Base-by-base conservation (phyloP, 2,329 filamentous ascomycete genomes). In the Neonectria coccinea region DNA sequence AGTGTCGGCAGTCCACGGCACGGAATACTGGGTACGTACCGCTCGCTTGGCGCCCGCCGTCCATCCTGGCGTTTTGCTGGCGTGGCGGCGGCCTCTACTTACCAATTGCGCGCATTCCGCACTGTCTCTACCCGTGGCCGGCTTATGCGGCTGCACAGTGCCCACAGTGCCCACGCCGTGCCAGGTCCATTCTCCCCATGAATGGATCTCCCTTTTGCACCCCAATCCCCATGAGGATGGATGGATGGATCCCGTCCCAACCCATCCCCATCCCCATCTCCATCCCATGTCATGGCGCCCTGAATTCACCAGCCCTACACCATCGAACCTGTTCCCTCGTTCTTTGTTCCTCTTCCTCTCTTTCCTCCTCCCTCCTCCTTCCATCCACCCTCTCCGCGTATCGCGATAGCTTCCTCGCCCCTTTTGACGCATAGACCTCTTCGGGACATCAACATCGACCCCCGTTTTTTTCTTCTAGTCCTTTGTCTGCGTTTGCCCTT, bases 251-350 rank as follows among this genome's bases (percentile, higher is more conserved):
- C 56, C 33, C 31, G 54, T 69, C 60, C 66, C 55, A 56, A 58
- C 52, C 54, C 64, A 60, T 71, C 55, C 25, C 25, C 25, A 64
- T 68, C 47, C 51, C 55, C 44, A 59, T 62, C 45, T 60, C 33
- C 47, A 48, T 56, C 56, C 62, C 62, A 65, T 67, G 63, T 66
- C 63, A 66, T 66, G 63, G 63, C 59, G 63, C 51, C 63, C 56
- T 62, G 48, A 66, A 66, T 62, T 45, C 58, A 52, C 58, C 57
- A 66, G 58, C 63, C 62, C 65, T 63, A 66, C 55, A 58, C 55
- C 59, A 62, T 56, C 54, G 42, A 68, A 47, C 54, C 55, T 25
- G 52, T 51, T 61, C 41, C 55, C 47, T 65, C 61, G 51, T 59
- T 64, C 62, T 39, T 58, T 54, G 12, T 54, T 51, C 45, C 20